A percentile compares a stretch with the other conserved stretches of the same genome.
Conservation (phyloP, 2,329 filamentous ascomycete genomes). For the Venturia effusa region DNA sequence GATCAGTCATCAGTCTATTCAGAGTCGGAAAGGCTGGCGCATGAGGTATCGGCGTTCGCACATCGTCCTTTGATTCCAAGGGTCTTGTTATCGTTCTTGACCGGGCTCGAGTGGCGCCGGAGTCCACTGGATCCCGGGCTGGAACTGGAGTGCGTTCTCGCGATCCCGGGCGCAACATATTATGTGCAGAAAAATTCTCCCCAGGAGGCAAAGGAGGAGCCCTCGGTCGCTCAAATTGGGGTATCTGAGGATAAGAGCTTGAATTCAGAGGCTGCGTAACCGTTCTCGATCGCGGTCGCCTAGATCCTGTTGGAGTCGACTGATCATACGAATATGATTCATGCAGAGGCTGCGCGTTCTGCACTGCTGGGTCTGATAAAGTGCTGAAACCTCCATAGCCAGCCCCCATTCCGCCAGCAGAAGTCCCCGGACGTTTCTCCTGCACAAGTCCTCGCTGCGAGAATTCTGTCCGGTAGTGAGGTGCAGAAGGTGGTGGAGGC, state of each 20-base stretch:
- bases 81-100: slow-evolving; percentile 3
- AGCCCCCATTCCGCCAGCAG: neutral
- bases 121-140: neutral
- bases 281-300: neutral
- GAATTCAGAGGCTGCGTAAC: neutral
- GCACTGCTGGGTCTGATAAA: slow-evolving; percentile 1
- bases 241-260: neutral
- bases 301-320: neutral
- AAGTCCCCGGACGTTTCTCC: slow-evolving; percentile 3
- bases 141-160: neutral
- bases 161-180: neutral
- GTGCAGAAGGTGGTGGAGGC: neutral
- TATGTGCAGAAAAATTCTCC: neutral
- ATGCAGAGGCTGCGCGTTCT: neutral
- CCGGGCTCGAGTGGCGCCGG: neutral
- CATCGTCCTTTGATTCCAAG: neutral
- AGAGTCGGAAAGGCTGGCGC: neutral
- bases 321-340: neutral
- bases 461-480: neutral
- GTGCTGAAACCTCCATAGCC: neutral
- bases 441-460: neutral
- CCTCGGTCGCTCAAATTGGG: neutral
- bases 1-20: neutral
- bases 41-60: neutral
- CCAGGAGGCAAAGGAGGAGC: neutral